phyloP scores from a whole-genome alignment of 139 green algal genomes.

The Spirogloea muscicola region DNA sequence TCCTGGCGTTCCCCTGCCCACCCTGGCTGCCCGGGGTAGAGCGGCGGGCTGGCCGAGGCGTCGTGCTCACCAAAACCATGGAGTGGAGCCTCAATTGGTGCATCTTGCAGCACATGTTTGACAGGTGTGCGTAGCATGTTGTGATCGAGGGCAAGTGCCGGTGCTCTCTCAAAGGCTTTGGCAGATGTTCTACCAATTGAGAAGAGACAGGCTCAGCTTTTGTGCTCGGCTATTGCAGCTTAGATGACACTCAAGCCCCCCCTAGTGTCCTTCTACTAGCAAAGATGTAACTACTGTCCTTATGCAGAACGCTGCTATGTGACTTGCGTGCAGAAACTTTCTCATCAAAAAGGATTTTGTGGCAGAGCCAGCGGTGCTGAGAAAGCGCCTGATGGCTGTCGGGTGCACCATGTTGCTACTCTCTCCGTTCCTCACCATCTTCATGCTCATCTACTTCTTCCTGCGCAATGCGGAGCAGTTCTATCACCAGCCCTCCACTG shows the following conservation, averaged over 20 bases:
- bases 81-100: conserved; percentile 91
- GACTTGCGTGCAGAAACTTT: conserved; percentile 52
- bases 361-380: conserved; percentile 48
- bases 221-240: background rate
- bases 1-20: conserved; percentile 63
- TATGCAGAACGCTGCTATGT: background rate
- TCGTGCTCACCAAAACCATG: conserved; percentile 85
- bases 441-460: conserved; percentile 92
- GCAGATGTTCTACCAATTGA: background rate
- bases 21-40: conserved; percentile 48
- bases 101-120: conserved; percentile 51
- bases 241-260: background rate
- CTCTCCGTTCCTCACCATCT: conserved; percentile 84
- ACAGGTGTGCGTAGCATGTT: conserved; percentile 14
- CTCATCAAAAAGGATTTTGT: conserved; percentile 62
- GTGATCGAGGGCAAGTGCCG: background rate
- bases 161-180: background rate
- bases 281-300: background rate
- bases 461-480: conserved; percentile 87
- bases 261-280: background rate
- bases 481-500: conserved; percentile 70
- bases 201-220: background rate
- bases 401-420: conserved; percentile 64
- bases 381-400: conserved; percentile 51
- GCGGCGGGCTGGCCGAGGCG: conserved; percentile 13